Conservation (phyloP, 441 rosid species). For the Adansonia madagascariensis region DNA sequence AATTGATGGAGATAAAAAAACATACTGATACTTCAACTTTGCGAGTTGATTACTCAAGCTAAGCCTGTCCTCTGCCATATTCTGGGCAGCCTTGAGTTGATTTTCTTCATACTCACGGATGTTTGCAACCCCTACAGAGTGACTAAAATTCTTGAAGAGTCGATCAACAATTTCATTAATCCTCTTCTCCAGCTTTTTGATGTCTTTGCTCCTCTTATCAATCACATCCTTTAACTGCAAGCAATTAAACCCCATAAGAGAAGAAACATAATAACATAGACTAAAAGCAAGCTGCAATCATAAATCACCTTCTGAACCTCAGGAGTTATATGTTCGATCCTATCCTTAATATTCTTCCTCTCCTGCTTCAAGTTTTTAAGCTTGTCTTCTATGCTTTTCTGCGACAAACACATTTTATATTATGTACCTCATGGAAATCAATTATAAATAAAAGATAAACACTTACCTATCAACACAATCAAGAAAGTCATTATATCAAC, state of each 20-base stretch:
- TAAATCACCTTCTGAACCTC: slow-evolving; percentile 73
- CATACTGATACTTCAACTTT: slow-evolving; percentile 98
- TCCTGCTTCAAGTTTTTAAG: slow-evolving; percentile 78
- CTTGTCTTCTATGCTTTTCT: slow-evolving; percentile 91
- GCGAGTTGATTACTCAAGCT: slow-evolving; percentile 91
- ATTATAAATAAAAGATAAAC: slow-evolving; percentile 19
- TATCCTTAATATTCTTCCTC: slow-evolving; percentile 67
- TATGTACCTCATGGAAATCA: slow-evolving; percentile 17
- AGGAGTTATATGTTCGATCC: slow-evolving; percentile 66
- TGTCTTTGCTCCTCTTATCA: slow-evolving; percentile 64
- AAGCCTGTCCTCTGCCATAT: slow-evolving; percentile 93
- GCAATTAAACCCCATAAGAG: slow-evolving; percentile 32
- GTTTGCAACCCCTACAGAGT: slow-evolving; percentile 82
- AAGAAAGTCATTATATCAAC: slow-evolving; percentile 1
- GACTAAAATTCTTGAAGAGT: slow-evolving; percentile 81
- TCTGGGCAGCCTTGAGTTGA: slow-evolving; percentile 89
- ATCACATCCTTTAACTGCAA: slow-evolving; percentile 70
- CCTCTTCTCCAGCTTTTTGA: slow-evolving; percentile 82
- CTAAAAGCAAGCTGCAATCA: slow-evolving; percentile 17
- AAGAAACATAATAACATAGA: slow-evolving; percentile 18
- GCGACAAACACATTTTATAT: slow-evolving; percentile 38
- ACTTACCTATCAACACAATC: slow-evolving; percentile 15
- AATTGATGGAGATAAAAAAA: slow-evolving; percentile 32
- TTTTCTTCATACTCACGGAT: slow-evolving; percentile 98
- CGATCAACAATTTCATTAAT: slow-evolving; percentile 90